Evolutionary conservation across 1,139 yeast species (phyloP).

Genomic region (Saccharomycopsis hybrid): DNA sequence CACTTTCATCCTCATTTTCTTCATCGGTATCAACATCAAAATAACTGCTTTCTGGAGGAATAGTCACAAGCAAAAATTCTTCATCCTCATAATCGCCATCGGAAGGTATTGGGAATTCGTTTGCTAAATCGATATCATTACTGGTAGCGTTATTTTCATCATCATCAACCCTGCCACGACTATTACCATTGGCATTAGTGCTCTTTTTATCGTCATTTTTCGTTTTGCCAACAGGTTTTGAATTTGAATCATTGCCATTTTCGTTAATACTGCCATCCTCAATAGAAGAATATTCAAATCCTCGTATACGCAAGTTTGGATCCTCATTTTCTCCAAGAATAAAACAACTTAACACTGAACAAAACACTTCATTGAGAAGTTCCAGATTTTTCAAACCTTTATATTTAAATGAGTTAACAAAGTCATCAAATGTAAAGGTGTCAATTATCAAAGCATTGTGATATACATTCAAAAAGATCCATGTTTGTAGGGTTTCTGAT

Average conservation of each 20-base stretch:
- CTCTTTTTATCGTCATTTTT: not conserved
- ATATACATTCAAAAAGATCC: slow-evolving; percentile 73
- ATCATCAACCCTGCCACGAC: not conserved
- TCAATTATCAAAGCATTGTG: slow-evolving; percentile 58
- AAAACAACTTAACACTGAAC: slow-evolving; percentile 41
- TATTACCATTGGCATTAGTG: not conserved
- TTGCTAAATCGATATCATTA: slow-evolving; percentile 3
- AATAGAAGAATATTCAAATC: slow-evolving; percentile 19
- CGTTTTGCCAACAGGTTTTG: not conserved
- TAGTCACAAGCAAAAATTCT: slow-evolving; percentile 30
- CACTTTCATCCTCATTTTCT: slow-evolving; percentile 24
- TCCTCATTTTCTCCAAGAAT: slow-evolving; percentile 18
- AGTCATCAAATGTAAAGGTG: slow-evolving; percentile 77
- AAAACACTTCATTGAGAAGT: slow-evolving; percentile 65
- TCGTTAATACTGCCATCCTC: not conserved
- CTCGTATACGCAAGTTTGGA: slow-evolving; percentile 13
- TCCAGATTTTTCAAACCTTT: slow-evolving; percentile 41
- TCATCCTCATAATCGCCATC: slow-evolving; percentile 19
- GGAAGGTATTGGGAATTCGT: slow-evolving; percentile 17
- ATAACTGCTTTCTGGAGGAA: slow-evolving; percentile 35
- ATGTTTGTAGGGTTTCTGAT: slow-evolving; percentile 53
- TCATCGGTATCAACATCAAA: slow-evolving; percentile 24
- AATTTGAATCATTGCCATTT: not conserved
- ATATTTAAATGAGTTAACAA: slow-evolving; percentile 51
- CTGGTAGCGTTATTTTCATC: not conserved